These are phyloP conservation scores for Rhynchosporium secalis DNA, from an alignment of 2,329 filamentous ascomycete genomes.

Conservation along the genomic window DNA sequence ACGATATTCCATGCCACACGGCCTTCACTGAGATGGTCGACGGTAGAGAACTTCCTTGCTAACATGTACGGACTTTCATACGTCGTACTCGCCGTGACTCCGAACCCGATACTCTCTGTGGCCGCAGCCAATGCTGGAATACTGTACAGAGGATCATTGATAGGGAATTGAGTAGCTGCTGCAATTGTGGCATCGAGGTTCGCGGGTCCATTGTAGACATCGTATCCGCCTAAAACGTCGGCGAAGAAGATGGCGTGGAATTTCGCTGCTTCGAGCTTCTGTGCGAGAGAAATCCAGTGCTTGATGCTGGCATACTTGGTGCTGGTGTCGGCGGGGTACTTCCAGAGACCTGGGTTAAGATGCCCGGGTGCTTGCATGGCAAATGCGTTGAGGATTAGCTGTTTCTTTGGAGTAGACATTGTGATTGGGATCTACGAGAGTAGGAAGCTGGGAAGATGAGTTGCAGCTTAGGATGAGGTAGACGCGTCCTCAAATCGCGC, in stretches of 20 bases:
- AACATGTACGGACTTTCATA: conserved; percentile 51
- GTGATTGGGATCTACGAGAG: not conserved
- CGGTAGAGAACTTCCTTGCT: conserved; percentile 34
- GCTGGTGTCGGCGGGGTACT: conserved; percentile 64
- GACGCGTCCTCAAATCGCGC: not conserved
- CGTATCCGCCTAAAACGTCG: conserved; percentile 66
- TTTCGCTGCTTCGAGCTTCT: conserved; percentile 59
- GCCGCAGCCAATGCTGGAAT: conserved; percentile 68
- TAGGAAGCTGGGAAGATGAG: not conserved
- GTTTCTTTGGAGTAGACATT: conserved; percentile 41
- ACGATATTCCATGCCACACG: conserved; percentile 55
- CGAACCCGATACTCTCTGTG: conserved; percentile 67
- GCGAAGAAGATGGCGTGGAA: conserved; percentile 69
- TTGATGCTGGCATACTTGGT: conserved; percentile 59
- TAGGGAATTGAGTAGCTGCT: conserved; percentile 67
- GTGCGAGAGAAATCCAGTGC: conserved; percentile 61
- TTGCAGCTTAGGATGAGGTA: not conserved
- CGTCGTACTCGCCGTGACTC: conserved; percentile 66
- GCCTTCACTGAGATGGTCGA: conserved; percentile 54
- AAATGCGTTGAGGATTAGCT: conserved; percentile 52
- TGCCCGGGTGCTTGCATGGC: conserved; percentile 52
- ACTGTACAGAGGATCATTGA: conserved; percentile 66
- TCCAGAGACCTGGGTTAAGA: conserved; percentile 59
- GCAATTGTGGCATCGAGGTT: conserved; percentile 60
- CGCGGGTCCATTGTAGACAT: conserved; percentile 64